Evolutionary conservation across 2,329 filamentous ascomycete genomes (phyloP).

Genomic region (Alternaria solani): DNA sequence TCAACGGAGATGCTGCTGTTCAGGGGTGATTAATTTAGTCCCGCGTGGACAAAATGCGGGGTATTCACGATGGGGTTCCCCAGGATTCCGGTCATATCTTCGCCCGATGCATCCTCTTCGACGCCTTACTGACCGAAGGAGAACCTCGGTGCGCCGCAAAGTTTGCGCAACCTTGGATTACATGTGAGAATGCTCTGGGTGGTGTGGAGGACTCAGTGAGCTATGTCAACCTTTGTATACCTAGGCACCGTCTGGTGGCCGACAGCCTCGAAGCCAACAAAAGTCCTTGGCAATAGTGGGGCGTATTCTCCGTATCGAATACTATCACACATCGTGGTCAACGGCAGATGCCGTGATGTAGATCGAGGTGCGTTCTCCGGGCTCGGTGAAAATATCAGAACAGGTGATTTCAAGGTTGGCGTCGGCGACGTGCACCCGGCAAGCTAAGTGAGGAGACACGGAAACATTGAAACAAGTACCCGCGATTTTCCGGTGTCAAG

Average conservation of each 20-base stretch:
- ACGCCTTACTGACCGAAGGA: neutral
- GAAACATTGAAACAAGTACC: neutral
- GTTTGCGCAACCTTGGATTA: neutral
- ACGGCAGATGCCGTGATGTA: neutral
- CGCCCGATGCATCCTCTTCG: neutral
- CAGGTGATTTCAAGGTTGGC: neutral
- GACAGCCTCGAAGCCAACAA: neutral
- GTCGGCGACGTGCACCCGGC: neutral
- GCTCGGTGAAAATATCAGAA: neutral
- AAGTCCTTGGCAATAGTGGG: neutral
- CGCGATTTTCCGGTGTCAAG: neutral
- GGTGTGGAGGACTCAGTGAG: neutral
- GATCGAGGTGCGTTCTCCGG: neutral
- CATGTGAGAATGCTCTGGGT: neutral
- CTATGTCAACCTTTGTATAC: neutral
- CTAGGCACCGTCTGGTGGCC: neutral
- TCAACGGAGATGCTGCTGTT: slow-evolving; percentile 20
- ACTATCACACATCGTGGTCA: neutral
- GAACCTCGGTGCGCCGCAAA: slow-evolving; percentile 5
- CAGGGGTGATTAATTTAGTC: slow-evolving; percentile 9
- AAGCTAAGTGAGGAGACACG: neutral
- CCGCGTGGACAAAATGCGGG: slow-evolving; percentile 23
- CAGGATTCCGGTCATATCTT: slow-evolving; percentile 4
- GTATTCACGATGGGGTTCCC: slow-evolving; percentile 16
- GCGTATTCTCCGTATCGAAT: slow-evolving; percentile 1